Evolutionary conservation across 371 early-diverging fungal genomes (phyloP), one percentile per base, ranked within the genome.

Genomic region (Syncephalastrum monosporum): DNA sequence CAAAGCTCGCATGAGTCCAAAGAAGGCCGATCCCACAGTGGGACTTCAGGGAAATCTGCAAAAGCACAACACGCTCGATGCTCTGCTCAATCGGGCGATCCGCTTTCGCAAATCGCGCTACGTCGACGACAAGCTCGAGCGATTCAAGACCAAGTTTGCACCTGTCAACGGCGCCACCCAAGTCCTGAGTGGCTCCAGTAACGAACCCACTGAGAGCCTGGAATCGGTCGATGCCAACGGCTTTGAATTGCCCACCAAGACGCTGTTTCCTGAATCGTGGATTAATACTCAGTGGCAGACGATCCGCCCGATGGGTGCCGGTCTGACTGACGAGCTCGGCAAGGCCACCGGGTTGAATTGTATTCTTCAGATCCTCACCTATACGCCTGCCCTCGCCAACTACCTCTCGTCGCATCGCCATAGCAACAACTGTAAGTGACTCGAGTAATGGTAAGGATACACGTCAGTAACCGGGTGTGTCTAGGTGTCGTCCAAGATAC

Each of bases 261-360:
- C 71, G 12, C 72, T 90, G 7, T 90, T 82, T 63, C 61, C 68
- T 16, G 72, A 74, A 42, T 79, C 84, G 27, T 76, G 77, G 55
- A 74, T 88, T 14, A 65, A 80, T n/a, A 52, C 68, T 25, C 65
- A 68, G 17, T 91, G 90, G 90, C 63, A 76, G 14, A 60, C 71
- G 19, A 79, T 90, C 52, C 78, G 83, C 23, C 80, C 86, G 13
- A 79, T 89, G 44, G 92, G 92, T 15, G 78, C 88, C 8, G 96
- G 96, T 1, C 72, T 97, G 44, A 76, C 82, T 60, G 94, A 94
- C 21, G 53, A 54, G 71, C 74, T 95, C 21, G 99, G 97, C n/a
- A 94, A 97, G 60, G 43, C 50, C n/a, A 91, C 95, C 4, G 96
- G 90, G 68, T 82, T 98, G 65, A 97, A 96, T 74, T 85, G 93